Evolutionary conservation across 1,284 basidiomycete species (phyloP), one percentile per base, ranked within the genome.

Genomic region (Stygiomarasmius scandens): DNA sequence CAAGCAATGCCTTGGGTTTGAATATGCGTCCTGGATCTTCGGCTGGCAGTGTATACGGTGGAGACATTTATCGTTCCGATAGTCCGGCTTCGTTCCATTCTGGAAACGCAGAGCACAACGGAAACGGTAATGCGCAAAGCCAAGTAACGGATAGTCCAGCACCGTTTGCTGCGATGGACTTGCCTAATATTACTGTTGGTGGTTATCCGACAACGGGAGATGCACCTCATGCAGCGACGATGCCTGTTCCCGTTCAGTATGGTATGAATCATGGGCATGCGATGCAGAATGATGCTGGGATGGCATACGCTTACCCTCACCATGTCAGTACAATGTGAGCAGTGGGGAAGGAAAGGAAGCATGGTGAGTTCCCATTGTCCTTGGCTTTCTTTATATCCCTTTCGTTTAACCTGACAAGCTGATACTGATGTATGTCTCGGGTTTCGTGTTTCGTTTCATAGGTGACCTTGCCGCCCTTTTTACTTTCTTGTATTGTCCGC

Each of bases 261-360:
- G 23, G 27, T 8, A 25, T 48, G 47, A 29, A n/a, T 16, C 23
- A 49, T 49, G n/a, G 38, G 11, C 36, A 54, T 27, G n/a, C 46
- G 23, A 34, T 43, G 5, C 56, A 58, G 20, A 49, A 47, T 25
- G 56, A 27, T 19, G 36, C 49, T 34, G 50, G 3, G 45, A 47
- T 43, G 25, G 46, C 2, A 22, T 32, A 22, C 32, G 48, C 29
- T n/a, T 51, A 60, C 29, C 50, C 54, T 10, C 54, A 60, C 20
- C 58, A 60, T 59, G 58, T 59, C 20, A 60, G 59, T 51, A 60
- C 59, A 24, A 46, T 60, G 41, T 60, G 41, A 58, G 36, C 5
- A 32, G 12, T 32, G 29, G 46, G 22, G 24, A 25, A 44, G 29
- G 16, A 43, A 46, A 50, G 44, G 25, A 5, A n/a, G 27, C 27